phyloP scores from a whole-genome alignment of 2,329 filamentous ascomycete species.

The Thielaviopsis ethacetica region DNA sequence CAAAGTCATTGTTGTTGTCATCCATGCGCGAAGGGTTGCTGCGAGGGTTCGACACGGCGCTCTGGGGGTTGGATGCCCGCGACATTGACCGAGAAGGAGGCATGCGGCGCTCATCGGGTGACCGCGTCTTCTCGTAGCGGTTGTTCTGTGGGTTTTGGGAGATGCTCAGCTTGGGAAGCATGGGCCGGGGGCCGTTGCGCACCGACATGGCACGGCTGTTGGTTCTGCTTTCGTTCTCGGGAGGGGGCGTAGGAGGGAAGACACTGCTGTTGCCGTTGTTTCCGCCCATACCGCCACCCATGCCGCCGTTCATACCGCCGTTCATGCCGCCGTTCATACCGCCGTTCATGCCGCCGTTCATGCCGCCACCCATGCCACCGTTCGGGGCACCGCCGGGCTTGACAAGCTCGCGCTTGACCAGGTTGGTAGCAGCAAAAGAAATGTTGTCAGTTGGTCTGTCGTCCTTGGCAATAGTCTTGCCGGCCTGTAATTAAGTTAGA shows the following conservation, averaged over 20 bases:
- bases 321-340: neutral
- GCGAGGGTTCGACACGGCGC: slow-evolving; percentile 11
- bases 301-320: neutral
- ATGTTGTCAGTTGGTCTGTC: slow-evolving; percentile 71
- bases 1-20: slow-evolving; percentile 14
- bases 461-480: slow-evolving; percentile 45
- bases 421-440: slow-evolving; percentile 81
- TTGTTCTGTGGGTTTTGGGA: slow-evolving; percentile 36
- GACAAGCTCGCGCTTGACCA: slow-evolving; percentile 66
- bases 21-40: slow-evolving; percentile 11
- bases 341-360: slow-evolving; percentile 19
- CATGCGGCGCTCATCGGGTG: slow-evolving; percentile 21
- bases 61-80: slow-evolving; percentile 6
- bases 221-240: slow-evolving; percentile 57
- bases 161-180: slow-evolving; percentile 47
- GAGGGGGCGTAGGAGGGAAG: slow-evolving; percentile 96
- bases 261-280: slow-evolving; percentile 66
- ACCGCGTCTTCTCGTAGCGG: slow-evolving; percentile 38
- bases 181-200: slow-evolving; percentile 42
- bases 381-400: neutral
- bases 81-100: slow-evolving; percentile 7
- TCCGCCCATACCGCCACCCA: slow-evolving; percentile 39
- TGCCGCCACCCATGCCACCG: slow-evolving; percentile 18
- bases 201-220: slow-evolving; percentile 41
- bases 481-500: slow-evolving; percentile 23